These are phyloP conservation scores for Penicillium sp. DNA, from an alignment of 2,329 filamentous ascomycete genomes.

Conservation along the genomic window DNA sequence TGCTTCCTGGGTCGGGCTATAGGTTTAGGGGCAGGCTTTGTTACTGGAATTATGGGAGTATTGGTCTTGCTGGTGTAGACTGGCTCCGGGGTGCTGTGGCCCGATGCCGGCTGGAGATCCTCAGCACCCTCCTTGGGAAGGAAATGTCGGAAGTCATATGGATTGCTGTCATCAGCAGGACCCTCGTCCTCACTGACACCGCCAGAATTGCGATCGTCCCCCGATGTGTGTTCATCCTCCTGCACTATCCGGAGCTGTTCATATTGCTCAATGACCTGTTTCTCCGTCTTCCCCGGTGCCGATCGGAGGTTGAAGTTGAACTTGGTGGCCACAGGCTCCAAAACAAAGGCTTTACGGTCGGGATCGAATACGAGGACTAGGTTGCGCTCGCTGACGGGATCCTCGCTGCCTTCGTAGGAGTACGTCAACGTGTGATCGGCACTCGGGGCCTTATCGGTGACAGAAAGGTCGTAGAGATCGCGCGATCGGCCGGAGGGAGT, in stretches of 20 bases:
- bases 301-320: slow-evolving; percentile 83
- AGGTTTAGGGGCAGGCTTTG: slow-evolving; percentile 28
- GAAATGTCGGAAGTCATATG: slow-evolving; percentile 52
- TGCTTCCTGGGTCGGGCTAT: slow-evolving; percentile 30
- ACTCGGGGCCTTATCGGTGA: slow-evolving; percentile 43
- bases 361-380: slow-evolving; percentile 71
- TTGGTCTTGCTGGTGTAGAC: slow-evolving; percentile 31
- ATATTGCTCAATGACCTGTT: slow-evolving; percentile 65
- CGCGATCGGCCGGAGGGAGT: slow-evolving; percentile 33
- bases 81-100: slow-evolving; percentile 39
- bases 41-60: slow-evolving; percentile 35
- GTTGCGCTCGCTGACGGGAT: slow-evolving; percentile 35
- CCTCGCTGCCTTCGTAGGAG: slow-evolving; percentile 43
- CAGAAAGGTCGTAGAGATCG: slow-evolving; percentile 42
- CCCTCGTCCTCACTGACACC: slow-evolving; percentile 42
- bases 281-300: slow-evolving; percentile 65
- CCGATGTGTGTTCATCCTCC: slow-evolving; percentile 36
- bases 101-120: slow-evolving; percentile 34
- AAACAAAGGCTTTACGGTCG: slow-evolving; percentile 70
- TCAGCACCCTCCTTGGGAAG: slow-evolving; percentile 42
- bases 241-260: slow-evolving; percentile 58
- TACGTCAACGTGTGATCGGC: slow-evolving; percentile 41
- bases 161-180: slow-evolving; percentile 45
- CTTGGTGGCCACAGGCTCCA: slow-evolving; percentile 77
- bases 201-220: slow-evolving; percentile 33